Percentiles rank a stretch among this genome's conserved stretches.
Conservation (phyloP, 257 asterid genomes). For the Leptodermis oblonga region DNA sequence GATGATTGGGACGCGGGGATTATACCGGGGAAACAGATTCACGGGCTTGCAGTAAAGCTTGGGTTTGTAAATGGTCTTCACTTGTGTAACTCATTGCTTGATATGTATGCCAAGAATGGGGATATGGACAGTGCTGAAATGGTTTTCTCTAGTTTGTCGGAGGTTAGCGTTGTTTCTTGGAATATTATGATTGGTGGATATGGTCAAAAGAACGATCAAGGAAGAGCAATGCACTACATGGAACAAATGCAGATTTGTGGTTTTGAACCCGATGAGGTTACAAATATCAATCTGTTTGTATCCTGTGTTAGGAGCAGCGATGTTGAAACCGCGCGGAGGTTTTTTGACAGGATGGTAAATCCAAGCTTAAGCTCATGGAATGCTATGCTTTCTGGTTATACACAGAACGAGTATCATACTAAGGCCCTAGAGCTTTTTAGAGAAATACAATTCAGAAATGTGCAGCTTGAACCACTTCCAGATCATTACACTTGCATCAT, state of each 20-base stretch:
- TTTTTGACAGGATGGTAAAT: too few species aligned
- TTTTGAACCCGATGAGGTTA: too few species aligned
- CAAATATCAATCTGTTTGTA: constrained; percentile 45
- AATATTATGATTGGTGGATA: constrained; percentile 71
- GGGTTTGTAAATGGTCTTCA: constrained; percentile 44
- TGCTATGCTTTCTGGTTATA: too few species aligned
- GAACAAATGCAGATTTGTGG: too few species aligned
- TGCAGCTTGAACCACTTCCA: too few species aligned
- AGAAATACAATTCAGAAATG: too few species aligned
- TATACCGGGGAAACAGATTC: constrained; percentile 48
- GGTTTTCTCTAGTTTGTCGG: constrained; percentile 35
- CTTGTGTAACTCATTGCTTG: constrained; percentile 58
- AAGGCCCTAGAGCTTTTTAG: too few species aligned
- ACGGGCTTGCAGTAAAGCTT: constrained; percentile 46
- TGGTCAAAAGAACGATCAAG: constrained; percentile 40
- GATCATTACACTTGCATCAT: too few species aligned
- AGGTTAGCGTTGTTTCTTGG: constrained; percentile 65
- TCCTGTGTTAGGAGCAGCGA: constrained; percentile 63
- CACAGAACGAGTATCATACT: too few species aligned
- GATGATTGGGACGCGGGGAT: constrained; percentile 17
- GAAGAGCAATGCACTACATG: constrained; percentile 36
- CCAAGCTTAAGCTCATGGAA: too few species aligned
- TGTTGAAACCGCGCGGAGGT: constrained; percentile 35
- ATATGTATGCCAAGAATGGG: constrained; percentile 54
- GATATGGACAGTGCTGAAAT: constrained; percentile 54